Base-by-base conservation (phyloP, 2,329 filamentous ascomycete genomes). In the Verticillium albo-atrum region DNA sequence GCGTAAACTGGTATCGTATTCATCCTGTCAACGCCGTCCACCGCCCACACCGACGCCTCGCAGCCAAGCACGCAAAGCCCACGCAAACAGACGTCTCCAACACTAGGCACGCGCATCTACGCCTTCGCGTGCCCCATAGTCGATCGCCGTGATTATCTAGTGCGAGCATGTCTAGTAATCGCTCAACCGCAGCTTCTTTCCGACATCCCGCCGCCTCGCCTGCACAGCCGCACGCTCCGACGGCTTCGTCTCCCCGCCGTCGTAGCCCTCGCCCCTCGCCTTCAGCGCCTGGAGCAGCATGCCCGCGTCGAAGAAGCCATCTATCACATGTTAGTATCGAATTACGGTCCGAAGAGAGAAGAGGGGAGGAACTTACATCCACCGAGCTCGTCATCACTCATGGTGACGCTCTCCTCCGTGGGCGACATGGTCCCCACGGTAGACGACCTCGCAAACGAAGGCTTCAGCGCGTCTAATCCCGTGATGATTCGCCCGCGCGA, bases 261-360 rank as follows among this genome's bases (percentile, higher is more conserved):
- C 82, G 6, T 78, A 72, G 4, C 77, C 79, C 59, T 86, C 81
- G 17, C 83, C 82, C 56, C 89, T 84, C 2, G 88, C 89, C 71
- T 93, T 93, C 60, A 97, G 85, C 1, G 92, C 92, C 72, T 96
- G 91, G 26, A 95, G 81, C 5, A 97, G 84, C 92, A 97, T 96
- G 15, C 94, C 94, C 1, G 94, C 92, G 72, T 98, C 94, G 76
- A 98, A 98, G 80, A 98, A 97, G 32, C 94, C 94, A 79, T 97
- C 93, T 97, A 70, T n/a, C 62, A 56, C 55, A 56, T 10, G 42
- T 73, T 67, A 73, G 75, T 67, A 63, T 70, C 28, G 67, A 63
- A 62, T 50, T 63, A 50, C 63, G 64, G 17, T 34, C 47, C 52
- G 57, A 30, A 55, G 59, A 52, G 34, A 56, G 56, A 47, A 58